Evolutionary conservation across 2,329 filamentous ascomycete genomes (phyloP).

Genomic region (Penicillium sp.): DNA sequence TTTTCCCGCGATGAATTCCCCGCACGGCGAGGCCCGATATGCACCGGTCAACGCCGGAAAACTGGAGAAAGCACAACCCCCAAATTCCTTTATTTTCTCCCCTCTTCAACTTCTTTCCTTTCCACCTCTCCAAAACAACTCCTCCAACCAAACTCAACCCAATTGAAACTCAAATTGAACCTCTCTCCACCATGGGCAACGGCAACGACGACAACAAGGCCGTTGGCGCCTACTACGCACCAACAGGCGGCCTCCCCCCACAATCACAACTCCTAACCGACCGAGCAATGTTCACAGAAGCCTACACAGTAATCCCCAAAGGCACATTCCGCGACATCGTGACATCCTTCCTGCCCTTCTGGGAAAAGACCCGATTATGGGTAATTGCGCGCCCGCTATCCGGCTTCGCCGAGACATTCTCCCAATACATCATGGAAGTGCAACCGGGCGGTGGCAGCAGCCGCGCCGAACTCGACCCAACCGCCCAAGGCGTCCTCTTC

Average conservation of each 20-base stretch:
- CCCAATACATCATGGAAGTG: conserved; percentile 34
- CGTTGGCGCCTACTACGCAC: conserved; percentile 31
- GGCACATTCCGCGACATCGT: conserved; percentile 30
- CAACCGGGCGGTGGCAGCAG: conserved; percentile 28
- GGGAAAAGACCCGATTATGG: conserved; percentile 31
- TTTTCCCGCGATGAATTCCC: conserved; percentile 1
- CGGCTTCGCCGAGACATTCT: conserved; percentile 32
- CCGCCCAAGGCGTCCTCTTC: conserved; percentile 26
- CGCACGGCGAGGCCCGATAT: conserved; percentile 1
- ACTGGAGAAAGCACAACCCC: background rate
- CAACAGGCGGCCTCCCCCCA: conserved; percentile 27
- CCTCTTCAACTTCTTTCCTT: background rate
- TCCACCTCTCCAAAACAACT: background rate
- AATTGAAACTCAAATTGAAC: background rate
- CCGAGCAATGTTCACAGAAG: conserved; percentile 32
- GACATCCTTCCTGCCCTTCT: conserved; percentile 31
- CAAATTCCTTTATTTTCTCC: background rate
- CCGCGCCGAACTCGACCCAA: conserved; percentile 25
- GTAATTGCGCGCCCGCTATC: conserved; percentile 30
- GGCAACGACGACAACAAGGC: conserved; percentile 41
- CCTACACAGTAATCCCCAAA: conserved; percentile 29
- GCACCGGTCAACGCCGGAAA: background rate
- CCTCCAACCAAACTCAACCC: background rate
- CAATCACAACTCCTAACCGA: conserved; percentile 30
- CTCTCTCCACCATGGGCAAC: conserved; percentile 22